Base-by-base conservation (phyloP, 2,329 filamentous ascomycete species). In the Fusarium mangiferae region DNA sequence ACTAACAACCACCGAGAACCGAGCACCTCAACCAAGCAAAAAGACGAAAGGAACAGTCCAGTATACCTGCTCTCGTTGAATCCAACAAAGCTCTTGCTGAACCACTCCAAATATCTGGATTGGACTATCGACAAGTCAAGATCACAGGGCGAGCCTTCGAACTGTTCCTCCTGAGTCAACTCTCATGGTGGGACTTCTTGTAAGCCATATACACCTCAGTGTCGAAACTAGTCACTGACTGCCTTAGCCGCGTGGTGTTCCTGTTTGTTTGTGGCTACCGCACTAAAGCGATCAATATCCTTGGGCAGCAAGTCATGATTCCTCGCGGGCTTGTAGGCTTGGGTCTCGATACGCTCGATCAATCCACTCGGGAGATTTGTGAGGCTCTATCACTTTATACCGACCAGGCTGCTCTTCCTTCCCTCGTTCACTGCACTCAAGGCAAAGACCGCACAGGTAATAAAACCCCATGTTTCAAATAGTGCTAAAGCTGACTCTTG, bases 401-500 rank as follows among this genome's bases (percentile, higher is more conserved):
- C 10, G 60, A 62, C 13, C 30, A 69, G 6, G 75, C 81, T 1
- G 86, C 85, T 22, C 90, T 91, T 72, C 94, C 94, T 0, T 82
- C 91, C 2, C 80, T 97, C 13, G 84, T 96, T 6, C 94, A 97
- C 81, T 98, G 95, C 81, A 96, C 94, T 2, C 94, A 97, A 78
- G 95, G 95, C 66, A 98, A 97, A 80, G 95, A 97, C 79, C 89
- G 95, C 5, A 84, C 83, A 62, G 82, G 82, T 81, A 68, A 58
- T 26, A 24, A 13, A 7, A 18, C 11, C 22, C 7, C 13, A 18
- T 14, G 30, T 38, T n/a, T 24, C 10, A 9, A 28, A 14, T 10
- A 30, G 26, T 9, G 26, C 5, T 28, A 8, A 35, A 30, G 22
- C 28, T 62, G 36, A 64, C 17, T 62, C 13, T 14, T 33, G 17